Evolutionary conservation across 202 grass and related monocot species (phyloP).

Genomic region (Carex arenaria): DNA sequence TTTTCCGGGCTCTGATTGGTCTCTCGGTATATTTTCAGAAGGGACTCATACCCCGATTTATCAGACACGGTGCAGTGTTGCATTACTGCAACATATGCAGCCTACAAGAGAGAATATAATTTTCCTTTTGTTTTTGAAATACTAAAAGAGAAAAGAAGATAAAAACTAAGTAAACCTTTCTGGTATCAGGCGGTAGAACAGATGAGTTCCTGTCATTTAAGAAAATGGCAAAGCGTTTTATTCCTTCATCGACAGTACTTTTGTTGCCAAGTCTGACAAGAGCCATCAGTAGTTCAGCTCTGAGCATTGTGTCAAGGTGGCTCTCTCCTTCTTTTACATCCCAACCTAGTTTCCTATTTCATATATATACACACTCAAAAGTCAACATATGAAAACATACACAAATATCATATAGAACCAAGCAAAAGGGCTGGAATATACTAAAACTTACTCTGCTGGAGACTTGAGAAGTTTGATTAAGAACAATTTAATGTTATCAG

Average conservation of each 20-base stretch:
- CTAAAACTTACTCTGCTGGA: constrained; percentile 49
- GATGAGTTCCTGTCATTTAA: constrained; percentile 55
- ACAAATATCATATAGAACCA: constrained; percentile 8
- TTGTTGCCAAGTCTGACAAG: constrained; percentile 63
- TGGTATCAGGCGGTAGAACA: constrained; percentile 69
- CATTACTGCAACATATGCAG: constrained; percentile 83
- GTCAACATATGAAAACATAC: neutral
- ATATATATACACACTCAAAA: neutral
- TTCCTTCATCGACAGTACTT: constrained; percentile 68
- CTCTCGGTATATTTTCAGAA: constrained; percentile 66
- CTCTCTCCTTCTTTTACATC: constrained; percentile 56
- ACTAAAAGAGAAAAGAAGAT: constrained; percentile 15
- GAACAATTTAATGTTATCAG: constrained; percentile 55
- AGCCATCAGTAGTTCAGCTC: constrained; percentile 55
- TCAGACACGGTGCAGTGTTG: constrained; percentile 48
- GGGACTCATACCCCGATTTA: constrained; percentile 65
- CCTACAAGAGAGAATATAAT: constrained; percentile 42
- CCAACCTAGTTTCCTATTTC: constrained; percentile 81
- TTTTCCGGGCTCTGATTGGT: constrained; percentile 63
- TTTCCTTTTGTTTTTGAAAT: constrained; percentile 4
- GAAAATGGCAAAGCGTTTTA: constrained; percentile 64
- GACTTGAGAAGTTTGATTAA: constrained; percentile 63
- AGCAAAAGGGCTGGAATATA: constrained; percentile 7
- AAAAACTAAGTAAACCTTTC: constrained; percentile 49
- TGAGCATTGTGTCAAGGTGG: constrained; percentile 77